These are phyloP conservation scores for Torulaspora gathmanii DNA, from an alignment of 805 yeast genomes.

Conservation along the genomic window DNA sequence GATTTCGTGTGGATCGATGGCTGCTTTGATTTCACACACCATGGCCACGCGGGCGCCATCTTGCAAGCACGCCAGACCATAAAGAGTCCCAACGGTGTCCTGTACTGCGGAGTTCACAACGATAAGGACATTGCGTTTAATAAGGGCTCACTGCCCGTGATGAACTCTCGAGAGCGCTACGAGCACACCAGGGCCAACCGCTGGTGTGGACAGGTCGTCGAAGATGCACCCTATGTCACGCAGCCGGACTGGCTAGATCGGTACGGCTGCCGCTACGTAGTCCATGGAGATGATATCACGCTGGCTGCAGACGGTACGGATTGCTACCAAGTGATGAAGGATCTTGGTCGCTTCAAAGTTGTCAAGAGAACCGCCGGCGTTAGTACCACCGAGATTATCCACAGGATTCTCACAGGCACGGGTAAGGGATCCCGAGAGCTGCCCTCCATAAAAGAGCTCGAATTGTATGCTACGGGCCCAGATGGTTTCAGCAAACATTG, in stretches of 20 bases:
- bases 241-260: conserved; percentile 67
- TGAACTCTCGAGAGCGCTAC: conserved; percentile 73
- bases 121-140: conserved; percentile 79
- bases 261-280: conserved; percentile 80
- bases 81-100: conserved; percentile 43
- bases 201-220: conserved; percentile 73
- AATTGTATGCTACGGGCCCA: conserved; percentile 54
- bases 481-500: conserved; percentile 54
- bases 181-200: conserved; percentile 86
- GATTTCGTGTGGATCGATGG: conserved; percentile 90
- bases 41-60: conserved; percentile 97
- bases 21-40: conserved; percentile 96
- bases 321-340: conserved; percentile 80
- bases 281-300: conserved; percentile 97
- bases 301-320: conserved; percentile 95
- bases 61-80: conserved; percentile 87
- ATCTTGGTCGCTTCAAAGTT: conserved; percentile 78
- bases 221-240: conserved; percentile 90
- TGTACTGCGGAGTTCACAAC: conserved; percentile 69
- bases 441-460: conserved; percentile 26
- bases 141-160: conserved; percentile 95
- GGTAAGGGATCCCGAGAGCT: neutral
- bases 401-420: conserved; percentile 58
- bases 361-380: conserved; percentile 93
- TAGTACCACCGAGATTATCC: conserved; percentile 91